phyloP scores from a whole-genome alignment of 2,329 filamentous ascomycete genomes.

The Juglanconis juglandina region DNA sequence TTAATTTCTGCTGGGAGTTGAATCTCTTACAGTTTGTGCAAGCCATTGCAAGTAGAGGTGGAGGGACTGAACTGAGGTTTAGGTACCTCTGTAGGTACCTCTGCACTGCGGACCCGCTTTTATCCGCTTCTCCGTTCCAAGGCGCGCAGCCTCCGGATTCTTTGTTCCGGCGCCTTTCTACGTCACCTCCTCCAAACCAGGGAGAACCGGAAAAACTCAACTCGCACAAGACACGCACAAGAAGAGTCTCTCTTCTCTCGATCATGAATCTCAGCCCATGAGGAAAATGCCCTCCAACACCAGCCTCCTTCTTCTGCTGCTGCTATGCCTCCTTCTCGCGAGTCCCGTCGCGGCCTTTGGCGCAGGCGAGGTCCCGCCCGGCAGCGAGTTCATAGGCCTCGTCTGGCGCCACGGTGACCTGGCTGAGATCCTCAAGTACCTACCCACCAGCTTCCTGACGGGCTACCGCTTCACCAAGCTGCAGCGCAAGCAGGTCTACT shows the following conservation, averaged over 20 bases:
- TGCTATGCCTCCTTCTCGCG: constrained; percentile 25
- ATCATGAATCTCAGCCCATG: neutral
- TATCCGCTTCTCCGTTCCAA: neutral
- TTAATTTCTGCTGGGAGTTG: too few relatives aligned
- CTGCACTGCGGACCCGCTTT: neutral
- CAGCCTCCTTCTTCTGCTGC: constrained; percentile 1
- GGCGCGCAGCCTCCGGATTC: neutral
- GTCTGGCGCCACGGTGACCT: constrained; percentile 41
- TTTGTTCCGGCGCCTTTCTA: neutral
- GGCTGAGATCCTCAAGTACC: constrained; percentile 33
- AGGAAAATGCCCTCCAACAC: constrained; percentile 9
- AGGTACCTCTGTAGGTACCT: too few relatives aligned
- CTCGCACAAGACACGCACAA: neutral
- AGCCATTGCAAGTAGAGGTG: too few relatives aligned
- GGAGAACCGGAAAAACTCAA: neutral
- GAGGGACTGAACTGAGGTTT: too few relatives aligned
- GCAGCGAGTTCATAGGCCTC: constrained; percentile 37
- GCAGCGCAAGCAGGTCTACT: constrained; percentile 35
- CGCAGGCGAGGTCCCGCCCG: constrained; percentile 34
- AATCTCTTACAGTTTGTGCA: too few relatives aligned
- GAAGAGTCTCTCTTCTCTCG: neutral
- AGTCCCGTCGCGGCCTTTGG: constrained; percentile 34
- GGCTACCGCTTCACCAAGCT: constrained; percentile 36
- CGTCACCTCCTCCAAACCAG: neutral
- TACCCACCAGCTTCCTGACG: constrained; percentile 36